These are phyloP conservation scores for Aureobasidium sp. DNA, from an alignment of 2,329 filamentous ascomycete species.

Conservation along the genomic window DNA sequence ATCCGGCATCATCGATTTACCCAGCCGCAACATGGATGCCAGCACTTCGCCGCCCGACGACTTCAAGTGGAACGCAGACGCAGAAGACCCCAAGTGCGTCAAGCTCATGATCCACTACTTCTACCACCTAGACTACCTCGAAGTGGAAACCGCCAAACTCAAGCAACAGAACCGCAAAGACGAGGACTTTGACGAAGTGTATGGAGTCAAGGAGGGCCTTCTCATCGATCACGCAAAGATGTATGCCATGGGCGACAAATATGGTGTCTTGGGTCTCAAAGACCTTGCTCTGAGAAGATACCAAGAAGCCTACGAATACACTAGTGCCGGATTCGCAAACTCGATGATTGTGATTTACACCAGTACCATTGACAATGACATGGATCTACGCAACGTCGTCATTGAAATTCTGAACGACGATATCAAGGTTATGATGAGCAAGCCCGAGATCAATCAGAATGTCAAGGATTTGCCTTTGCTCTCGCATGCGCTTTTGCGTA, in stretches of 20 bases:
- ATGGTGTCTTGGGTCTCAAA: conserved; percentile 23
- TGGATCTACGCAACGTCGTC: conserved; percentile 28
- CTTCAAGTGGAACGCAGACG: conserved; percentile 12
- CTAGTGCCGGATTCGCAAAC: conserved; percentile 25
- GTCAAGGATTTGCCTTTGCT: conserved; percentile 26
- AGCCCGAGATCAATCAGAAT: conserved; percentile 24
- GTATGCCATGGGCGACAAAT: conserved; percentile 24
- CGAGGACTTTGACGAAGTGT: conserved; percentile 9
- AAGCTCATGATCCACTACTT: conserved; percentile 25
- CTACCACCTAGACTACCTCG: conserved; percentile 20
- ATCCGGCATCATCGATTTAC: background rate
- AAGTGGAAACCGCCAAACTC: background rate
- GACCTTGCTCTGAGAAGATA: conserved; percentile 23
- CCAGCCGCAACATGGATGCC: background rate
- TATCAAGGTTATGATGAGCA: conserved; percentile 14
- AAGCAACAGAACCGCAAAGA: background rate
- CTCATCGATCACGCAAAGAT: conserved; percentile 21
- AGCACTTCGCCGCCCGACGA: background rate
- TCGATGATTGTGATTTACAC: conserved; percentile 26
- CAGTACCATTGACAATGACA: conserved; percentile 24
- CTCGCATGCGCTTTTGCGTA: conserved; percentile 19
- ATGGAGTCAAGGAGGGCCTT: conserved; percentile 25
- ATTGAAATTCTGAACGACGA: conserved; percentile 17
- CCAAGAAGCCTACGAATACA: conserved; percentile 21
- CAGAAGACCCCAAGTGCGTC: conserved; percentile 22